These are phyloP conservation scores for Hymenoscyphus linearis DNA, from an alignment of 2,329 filamentous ascomycete species.

Conservation along the genomic window DNA sequence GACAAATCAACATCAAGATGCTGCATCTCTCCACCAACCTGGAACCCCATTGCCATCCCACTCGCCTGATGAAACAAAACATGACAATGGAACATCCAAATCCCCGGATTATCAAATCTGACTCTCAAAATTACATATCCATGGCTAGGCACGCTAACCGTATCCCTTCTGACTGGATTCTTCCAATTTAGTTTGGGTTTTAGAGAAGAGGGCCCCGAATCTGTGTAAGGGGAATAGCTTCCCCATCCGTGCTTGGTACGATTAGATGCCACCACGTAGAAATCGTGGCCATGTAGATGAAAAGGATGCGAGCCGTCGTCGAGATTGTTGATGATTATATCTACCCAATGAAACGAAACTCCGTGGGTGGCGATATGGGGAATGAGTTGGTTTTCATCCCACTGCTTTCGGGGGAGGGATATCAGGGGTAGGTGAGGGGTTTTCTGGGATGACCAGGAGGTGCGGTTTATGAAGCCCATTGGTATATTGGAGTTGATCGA, in stretches of 20 bases:
- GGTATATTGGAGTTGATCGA: slow-evolving; percentile 39
- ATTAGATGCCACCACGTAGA: slow-evolving; percentile 34
- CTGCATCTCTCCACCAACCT: slow-evolving; percentile 2
- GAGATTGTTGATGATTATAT: slow-evolving; percentile 47
- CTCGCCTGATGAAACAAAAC: slow-evolving; percentile 36
- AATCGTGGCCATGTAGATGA: slow-evolving; percentile 51
- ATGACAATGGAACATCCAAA: slow-evolving; percentile 48
- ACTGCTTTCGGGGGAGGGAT: slow-evolving; percentile 32
- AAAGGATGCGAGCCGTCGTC: slow-evolving; percentile 44
- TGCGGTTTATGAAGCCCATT: slow-evolving; percentile 43
- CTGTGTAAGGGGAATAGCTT: slow-evolving; percentile 13
- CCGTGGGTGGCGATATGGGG: slow-evolving; percentile 28
- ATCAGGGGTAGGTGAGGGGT: slow-evolving; percentile 30
- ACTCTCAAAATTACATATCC: slow-evolving; percentile 41
- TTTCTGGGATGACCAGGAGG: slow-evolving; percentile 38
- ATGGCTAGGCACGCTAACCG: slow-evolving; percentile 34
- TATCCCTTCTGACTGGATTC: slow-evolving; percentile 47
- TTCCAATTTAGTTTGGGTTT: slow-evolving; percentile 21
- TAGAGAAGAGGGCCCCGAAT: slow-evolving; percentile 17
- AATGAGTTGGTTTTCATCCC: slow-evolving; percentile 39
- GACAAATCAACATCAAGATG: slow-evolving; percentile 1
- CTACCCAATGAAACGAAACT: slow-evolving; percentile 33
- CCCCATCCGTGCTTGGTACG: slow-evolving; percentile 18
- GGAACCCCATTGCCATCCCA: slow-evolving; percentile 38
- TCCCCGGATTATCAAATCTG: slow-evolving; percentile 43